Conservation (phyloP, 306 rosid species). For the Morella rubra region DNA sequence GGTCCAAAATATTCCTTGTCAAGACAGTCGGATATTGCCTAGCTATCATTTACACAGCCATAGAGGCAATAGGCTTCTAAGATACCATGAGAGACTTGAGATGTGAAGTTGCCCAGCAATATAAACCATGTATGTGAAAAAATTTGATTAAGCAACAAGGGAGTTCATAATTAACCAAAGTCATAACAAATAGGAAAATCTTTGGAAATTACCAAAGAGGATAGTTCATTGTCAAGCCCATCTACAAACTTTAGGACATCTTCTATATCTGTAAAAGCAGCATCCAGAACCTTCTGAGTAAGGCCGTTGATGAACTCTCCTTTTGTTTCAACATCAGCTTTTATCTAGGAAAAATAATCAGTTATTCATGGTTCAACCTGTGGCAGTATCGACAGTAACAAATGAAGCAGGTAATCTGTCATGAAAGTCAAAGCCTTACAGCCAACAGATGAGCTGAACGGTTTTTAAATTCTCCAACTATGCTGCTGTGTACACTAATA, state of each 20-base stretch:
- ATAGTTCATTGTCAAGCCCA: slow-evolving; percentile 85
- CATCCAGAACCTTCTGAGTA: slow-evolving; percentile 64
- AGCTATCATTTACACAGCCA: not conserved
- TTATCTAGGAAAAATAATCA: slow-evolving; percentile 58
- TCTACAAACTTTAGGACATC: slow-evolving; percentile 81
- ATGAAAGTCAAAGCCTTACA: slow-evolving; percentile 47
- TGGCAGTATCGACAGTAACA: slow-evolving; percentile 20
- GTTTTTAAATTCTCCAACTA: slow-evolving; percentile 92
- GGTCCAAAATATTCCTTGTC: not conserved
- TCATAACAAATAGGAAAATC: not conserved
- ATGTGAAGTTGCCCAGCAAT: not conserved
- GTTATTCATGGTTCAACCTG: slow-evolving; percentile 15
- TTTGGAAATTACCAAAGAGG: slow-evolving; percentile 64
- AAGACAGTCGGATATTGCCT: not conserved
- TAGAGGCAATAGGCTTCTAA: not conserved
- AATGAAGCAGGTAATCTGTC: slow-evolving; percentile 9
- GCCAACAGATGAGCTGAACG: slow-evolving; percentile 94
- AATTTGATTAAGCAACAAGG: no score
- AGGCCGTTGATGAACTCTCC: slow-evolving; percentile 84
- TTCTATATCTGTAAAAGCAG: slow-evolving; percentile 68
- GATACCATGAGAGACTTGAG: not conserved
- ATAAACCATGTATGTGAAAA: no score
- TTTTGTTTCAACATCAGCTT: slow-evolving; percentile 82
- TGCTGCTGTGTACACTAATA: slow-evolving; percentile 72
- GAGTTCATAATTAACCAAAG: not conserved